Evolutionary conservation across 352 stramenopile genomes (phyloP).

Genomic region (Globisporangium carolinianum): DNA sequence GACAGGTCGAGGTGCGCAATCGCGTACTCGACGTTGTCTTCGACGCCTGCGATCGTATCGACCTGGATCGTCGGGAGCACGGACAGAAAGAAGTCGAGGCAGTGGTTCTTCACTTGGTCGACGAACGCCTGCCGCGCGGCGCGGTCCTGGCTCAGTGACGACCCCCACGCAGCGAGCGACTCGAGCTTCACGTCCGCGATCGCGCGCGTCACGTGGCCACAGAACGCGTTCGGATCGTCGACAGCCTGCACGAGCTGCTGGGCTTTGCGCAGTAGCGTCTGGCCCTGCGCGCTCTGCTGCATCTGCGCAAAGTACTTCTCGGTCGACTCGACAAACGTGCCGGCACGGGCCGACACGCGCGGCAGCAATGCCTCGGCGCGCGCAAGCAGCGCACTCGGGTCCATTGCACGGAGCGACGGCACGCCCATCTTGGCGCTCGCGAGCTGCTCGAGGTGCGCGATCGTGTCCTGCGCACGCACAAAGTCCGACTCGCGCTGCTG

Average conservation of each 20-base stretch:
- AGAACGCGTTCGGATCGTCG: constrained; percentile 68
- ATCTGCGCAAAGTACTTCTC: constrained; percentile 68
- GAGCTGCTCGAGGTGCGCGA: constrained; percentile 46
- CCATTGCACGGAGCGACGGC: constrained; percentile 42
- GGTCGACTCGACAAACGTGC: constrained; percentile 47
- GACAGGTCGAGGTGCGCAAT: constrained; percentile 75
- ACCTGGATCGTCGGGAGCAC: constrained; percentile 79
- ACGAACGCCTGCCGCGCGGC: constrained; percentile 75
- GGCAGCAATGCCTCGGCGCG: constrained; percentile 66
- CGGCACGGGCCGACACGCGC: constrained; percentile 41
- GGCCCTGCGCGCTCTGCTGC: constrained; percentile 61
- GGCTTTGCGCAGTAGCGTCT: constrained; percentile 57
- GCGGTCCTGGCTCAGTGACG: constrained; percentile 44
- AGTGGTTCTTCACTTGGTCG: constrained; percentile 77
- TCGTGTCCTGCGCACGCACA: constrained; percentile 45
- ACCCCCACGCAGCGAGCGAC: constrained; percentile 62
- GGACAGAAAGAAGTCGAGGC: constrained; percentile 82
- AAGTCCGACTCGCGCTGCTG: constrained; percentile 58
- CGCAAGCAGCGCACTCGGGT: constrained; percentile 42
- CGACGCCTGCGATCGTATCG: constrained; percentile 69
- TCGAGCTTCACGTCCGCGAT: constrained; percentile 65
- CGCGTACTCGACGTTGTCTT: constrained; percentile 75
- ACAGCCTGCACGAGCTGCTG: constrained; percentile 67
- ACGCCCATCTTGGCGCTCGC: constrained; percentile 58
- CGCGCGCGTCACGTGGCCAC: constrained; percentile 60